Evolutionary conservation across 2,329 filamentous ascomycete species (phyloP), one percentile per base, ranked within the genome.

Genomic region (Aspergillus sp.): DNA sequence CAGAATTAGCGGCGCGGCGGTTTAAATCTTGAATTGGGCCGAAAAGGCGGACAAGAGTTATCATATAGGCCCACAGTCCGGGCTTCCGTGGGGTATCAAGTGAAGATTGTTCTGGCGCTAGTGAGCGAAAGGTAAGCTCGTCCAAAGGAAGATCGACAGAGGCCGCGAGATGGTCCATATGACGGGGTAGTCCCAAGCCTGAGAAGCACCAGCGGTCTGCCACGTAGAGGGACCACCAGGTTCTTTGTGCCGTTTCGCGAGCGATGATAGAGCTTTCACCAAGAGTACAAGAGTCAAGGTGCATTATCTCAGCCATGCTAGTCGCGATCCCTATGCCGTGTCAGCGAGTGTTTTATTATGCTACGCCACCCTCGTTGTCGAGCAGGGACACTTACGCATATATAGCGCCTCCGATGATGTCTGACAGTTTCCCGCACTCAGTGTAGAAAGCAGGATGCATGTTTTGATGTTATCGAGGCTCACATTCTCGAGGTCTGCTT

Each of bases 41-140:
- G 51, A 73, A 75, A 2, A 73, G 54, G 26, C 64, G 62, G 7
- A 66, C 70, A 8, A 77, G 65, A 2, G 59, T 64, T 8, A 73
- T 62, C 65, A 74, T 74, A 9, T 75, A 64, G 0, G 66, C 70
- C 74, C 73, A 76, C 8, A 76, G 59, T 1, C 74, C 73, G 0
- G 62, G 63, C 8, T 7, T 39, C 13, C 22, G 18, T 44, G 26
- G 34, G 5, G 5, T 5, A 22, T 22, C 22, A 3, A 22, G 5
- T 5, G 22, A 22, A 3, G 22, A 3, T 22, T 22, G 22, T 3
- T 22, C 3, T 22, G 22, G 5, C 3, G 22, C 5, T 2, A 30
- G 18, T 36, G 20, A 20, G 15, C 15, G 5, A 18, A 44, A 12
- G 13, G 18, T 6, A 30, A 30, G n/a, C 15, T 44, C 42, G 18